Evolutionary conservation across 2,329 filamentous ascomycete species (phyloP).

Genomic region (Fusarium tuaranense): DNA sequence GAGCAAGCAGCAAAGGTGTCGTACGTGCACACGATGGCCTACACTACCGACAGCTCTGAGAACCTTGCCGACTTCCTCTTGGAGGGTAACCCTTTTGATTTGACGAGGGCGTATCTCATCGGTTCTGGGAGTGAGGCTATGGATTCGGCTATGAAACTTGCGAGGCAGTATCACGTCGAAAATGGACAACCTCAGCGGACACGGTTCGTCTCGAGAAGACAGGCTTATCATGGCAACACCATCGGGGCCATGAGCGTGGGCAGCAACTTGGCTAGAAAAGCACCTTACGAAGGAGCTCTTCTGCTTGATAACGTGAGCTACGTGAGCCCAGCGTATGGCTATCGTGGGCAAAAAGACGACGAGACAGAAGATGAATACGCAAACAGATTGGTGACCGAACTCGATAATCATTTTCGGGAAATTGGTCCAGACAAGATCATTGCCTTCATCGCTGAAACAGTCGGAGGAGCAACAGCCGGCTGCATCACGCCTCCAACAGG

Average conservation of each 20-base stretch:
- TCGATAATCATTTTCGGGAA: slow-evolving; percentile 74
- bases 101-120: slow-evolving; percentile 54
- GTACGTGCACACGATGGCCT: slow-evolving; percentile 53
- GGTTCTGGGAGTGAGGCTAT: slow-evolving; percentile 53
- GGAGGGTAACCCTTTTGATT: slow-evolving; percentile 49
- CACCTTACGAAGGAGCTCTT: slow-evolving; percentile 64
- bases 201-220: slow-evolving; percentile 56
- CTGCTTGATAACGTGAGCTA: slow-evolving; percentile 61
- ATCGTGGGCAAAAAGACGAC: slow-evolving; percentile 62
- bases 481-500: slow-evolving; percentile 74
- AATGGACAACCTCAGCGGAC: slow-evolving; percentile 49
- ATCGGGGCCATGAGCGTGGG: slow-evolving; percentile 74
- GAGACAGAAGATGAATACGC: slow-evolving; percentile 73
- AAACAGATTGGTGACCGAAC: slow-evolving; percentile 68
- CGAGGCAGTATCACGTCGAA: slow-evolving; percentile 61
- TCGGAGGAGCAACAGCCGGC: slow-evolving; percentile 76
- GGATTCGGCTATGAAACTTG: slow-evolving; percentile 62
- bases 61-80: slow-evolving; percentile 51
- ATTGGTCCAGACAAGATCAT: slow-evolving; percentile 75
- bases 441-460: slow-evolving; percentile 79
- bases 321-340: slow-evolving; percentile 76
- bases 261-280: slow-evolving; percentile 70
- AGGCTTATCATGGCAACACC: slow-evolving; percentile 63
- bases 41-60: slow-evolving; percentile 64
- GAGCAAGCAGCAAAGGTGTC: slow-evolving; percentile 68